A percentile compares a stretch with the other conserved stretches of the same genome.
Evolutionary conservation across 495 filamentous ascomycete genomes (phyloP).

Genomic region (Glonium stellatum): DNA sequence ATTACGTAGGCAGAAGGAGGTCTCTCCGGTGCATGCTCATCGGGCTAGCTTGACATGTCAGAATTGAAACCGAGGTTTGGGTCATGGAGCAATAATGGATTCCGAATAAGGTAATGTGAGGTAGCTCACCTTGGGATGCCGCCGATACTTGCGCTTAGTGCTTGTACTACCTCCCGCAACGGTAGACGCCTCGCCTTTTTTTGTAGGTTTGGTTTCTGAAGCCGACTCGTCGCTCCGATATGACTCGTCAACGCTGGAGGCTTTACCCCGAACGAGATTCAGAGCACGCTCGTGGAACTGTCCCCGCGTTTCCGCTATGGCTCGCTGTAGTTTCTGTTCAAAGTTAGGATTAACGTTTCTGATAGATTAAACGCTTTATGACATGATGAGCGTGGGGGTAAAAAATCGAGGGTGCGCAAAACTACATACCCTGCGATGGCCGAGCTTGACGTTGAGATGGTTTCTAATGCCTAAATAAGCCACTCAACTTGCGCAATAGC

Average conservation of each 20-base stretch:
- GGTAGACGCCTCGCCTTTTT: constrained; percentile 5
- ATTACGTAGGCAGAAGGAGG: constrained; percentile 77
- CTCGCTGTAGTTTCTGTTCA: constrained; percentile 33
- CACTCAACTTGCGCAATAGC: constrained; percentile 7
- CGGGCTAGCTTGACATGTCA: constrained; percentile 44
- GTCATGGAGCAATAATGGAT: neutral
- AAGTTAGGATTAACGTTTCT: neutral
- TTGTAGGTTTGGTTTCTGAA: constrained; percentile 20
- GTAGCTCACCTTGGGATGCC: constrained; percentile 64
- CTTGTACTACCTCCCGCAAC: constrained; percentile 28
- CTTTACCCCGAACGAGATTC: constrained; percentile 7
- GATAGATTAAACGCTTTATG: too few relatives aligned
- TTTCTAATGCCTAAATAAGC: constrained; percentile 41
- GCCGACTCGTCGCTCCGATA: constrained; percentile 33
- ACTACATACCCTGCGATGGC: constrained; percentile 64
- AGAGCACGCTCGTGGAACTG: constrained; percentile 16
- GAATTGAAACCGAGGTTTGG: neutral
- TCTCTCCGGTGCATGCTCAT: constrained; percentile 70
- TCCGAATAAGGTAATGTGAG: neutral
- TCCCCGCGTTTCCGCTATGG: constrained; percentile 28
- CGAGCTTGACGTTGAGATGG: constrained; percentile 64
- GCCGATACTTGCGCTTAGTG: constrained; percentile 66
- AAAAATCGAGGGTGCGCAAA: neutral
- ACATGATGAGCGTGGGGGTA: neutral
- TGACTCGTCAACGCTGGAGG: constrained; percentile 17